A percentile compares a stretch with the other conserved stretches of the same genome.
These are phyloP conservation scores for Chaetomium olivaceum DNA, from an alignment of 2,329 filamentous ascomycete genomes.

Conservation along the genomic window DNA sequence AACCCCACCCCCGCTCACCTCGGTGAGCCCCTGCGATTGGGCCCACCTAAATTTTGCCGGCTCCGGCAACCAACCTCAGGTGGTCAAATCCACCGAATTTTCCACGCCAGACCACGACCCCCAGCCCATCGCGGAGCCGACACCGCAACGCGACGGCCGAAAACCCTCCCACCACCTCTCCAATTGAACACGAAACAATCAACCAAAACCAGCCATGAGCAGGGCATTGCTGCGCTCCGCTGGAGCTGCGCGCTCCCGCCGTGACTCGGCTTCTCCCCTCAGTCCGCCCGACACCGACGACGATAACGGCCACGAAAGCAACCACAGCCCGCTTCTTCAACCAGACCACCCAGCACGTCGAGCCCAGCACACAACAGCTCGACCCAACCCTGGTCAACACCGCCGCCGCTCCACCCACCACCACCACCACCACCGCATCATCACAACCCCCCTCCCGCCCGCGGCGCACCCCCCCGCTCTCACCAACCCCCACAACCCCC, in stretches of 20 bases:
- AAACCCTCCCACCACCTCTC: not conserved
- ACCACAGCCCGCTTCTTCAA: slow-evolving; percentile 47
- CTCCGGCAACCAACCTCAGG: slow-evolving; percentile 7
- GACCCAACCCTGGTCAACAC: slow-evolving; percentile 6
- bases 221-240: slow-evolving; percentile 62
- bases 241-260: slow-evolving; percentile 57
- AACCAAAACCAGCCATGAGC: slow-evolving; percentile 46
- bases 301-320: not conserved
- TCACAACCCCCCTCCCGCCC: slow-evolving; percentile 14
- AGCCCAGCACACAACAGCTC: slow-evolving; percentile 37
- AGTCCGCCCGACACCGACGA: slow-evolving; percentile 38
- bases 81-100: slow-evolving; percentile 21
- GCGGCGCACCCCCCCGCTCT: slow-evolving; percentile 28
- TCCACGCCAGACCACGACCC: slow-evolving; percentile 10
- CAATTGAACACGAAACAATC: slow-evolving; percentile 11
- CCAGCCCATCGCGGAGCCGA: slow-evolving; percentile 23
- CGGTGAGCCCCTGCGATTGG: not conserved
- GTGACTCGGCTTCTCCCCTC: slow-evolving; percentile 52
- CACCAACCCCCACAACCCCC: slow-evolving; percentile 34
- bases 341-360: slow-evolving; percentile 52
- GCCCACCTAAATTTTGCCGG: slow-evolving; percentile 1
- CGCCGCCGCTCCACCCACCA: slow-evolving; percentile 15
- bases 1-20: not conserved
- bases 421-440: slow-evolving; percentile 18
- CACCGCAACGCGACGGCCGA: slow-evolving; percentile 17